phyloP scores from a whole-genome alignment of 495 filamentous ascomycete species.

The Margaritispora aquatica region DNA sequence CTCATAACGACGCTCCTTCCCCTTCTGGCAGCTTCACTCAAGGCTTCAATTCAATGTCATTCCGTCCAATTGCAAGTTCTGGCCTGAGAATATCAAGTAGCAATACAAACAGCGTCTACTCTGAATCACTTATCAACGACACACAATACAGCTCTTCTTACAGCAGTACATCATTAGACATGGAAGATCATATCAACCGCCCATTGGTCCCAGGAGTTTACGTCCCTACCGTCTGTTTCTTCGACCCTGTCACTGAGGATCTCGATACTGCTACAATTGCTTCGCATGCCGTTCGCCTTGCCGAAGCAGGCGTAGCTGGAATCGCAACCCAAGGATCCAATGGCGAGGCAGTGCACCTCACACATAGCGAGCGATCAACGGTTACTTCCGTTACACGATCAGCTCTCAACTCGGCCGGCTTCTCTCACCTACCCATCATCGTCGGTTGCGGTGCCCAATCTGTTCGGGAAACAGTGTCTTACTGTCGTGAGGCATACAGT shows the following conservation, averaged over 20 bases:
- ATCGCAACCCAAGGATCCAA: constrained; percentile 86
- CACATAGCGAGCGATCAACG: constrained; percentile 59
- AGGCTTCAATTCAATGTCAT: constrained; percentile 37
- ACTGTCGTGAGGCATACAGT: constrained; percentile 68
- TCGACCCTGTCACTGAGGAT: constrained; percentile 71
- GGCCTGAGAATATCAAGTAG: constrained; percentile 27
- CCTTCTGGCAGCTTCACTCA: constrained; percentile 36
- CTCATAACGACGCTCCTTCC: constrained; percentile 45
- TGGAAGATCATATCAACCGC: constrained; percentile 31
- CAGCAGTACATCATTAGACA: constrained; percentile 34
- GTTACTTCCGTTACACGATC: constrained; percentile 71
- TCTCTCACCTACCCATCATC: constrained; percentile 64
- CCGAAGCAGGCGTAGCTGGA: constrained; percentile 69
- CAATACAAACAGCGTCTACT: constrained; percentile 29
- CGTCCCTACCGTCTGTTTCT: constrained; percentile 83
- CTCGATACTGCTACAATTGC: constrained; percentile 61
- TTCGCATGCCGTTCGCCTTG: constrained; percentile 78
- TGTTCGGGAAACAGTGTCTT: constrained; percentile 75
- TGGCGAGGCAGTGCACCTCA: constrained; percentile 80
- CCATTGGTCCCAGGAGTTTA: constrained; percentile 76
- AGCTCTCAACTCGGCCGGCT: constrained; percentile 60
- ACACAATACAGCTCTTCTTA: constrained; percentile 36
- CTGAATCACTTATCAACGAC: constrained; percentile 34
- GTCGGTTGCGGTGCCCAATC: constrained; percentile 82
- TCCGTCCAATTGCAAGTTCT: constrained; percentile 25